Evolutionary conservation across 305 asterid species (phyloP), one percentile per base, ranked within the genome.

Genomic region (Fraxinus floribunda): DNA sequence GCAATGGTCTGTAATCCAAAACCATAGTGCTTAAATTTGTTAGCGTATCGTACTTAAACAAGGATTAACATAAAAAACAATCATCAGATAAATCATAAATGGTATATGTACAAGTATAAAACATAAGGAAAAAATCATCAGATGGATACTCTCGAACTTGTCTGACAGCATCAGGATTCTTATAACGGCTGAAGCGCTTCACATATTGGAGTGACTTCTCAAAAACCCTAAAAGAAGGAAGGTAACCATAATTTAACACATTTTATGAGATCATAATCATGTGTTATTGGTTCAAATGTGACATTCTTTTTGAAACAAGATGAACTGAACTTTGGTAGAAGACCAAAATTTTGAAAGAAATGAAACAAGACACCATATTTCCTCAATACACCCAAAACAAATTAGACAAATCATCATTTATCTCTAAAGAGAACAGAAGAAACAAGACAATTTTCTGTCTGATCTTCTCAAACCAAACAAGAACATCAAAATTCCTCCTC

Each of bases 91-190:
- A 76, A 22, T 46, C 79, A 57, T 52, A 77, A 77, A 66, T 9
- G 39, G 80, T 4, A 74, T 15, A 30, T 71, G 32, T 30, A 4
- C 39, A 70, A 15, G 35, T 30, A 30, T 13, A 70, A 70, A 70
- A 70, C 39, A 70, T 0, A 5, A 30, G 41, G 75, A 15, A 71
- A 70, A 71, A 16, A 71, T 30, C 76, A 71, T 36, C 18, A 34
- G 70, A 85, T 92, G 97, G 98, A 95, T 95, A 93, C 98, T 96
- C 99, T 88, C 98, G 90, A 84, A 94, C 99, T 96, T 96, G 99
- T 87, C 98, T 90, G 83, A 96, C 98, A 78, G 98, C 95, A 91
- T 94, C 98, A 77, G 97, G 97, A 87, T 93, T 94, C 89, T 93
- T 93, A 88, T 94, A 96, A 66, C 97, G 97, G 88, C 98, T 96